Evolutionary conservation across 805 yeast genomes (phyloP), one percentile per base, ranked within the genome.

Genomic region (Monosporozyma siamensis): DNA sequence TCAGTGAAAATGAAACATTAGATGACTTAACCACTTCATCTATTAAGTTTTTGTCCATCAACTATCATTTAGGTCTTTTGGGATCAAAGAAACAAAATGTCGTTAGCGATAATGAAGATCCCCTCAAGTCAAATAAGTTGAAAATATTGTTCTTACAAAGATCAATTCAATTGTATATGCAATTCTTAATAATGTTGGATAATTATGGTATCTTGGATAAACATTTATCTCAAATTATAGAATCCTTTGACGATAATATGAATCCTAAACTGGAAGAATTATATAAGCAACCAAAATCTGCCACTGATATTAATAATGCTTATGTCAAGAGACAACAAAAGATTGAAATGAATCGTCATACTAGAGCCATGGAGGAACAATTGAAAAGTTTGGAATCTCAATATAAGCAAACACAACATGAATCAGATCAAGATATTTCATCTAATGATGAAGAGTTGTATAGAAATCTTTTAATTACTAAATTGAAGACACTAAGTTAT

Each of bases 21-120:
- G 83, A 78, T 0, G 97, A 88, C 51, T 53, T 88, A 9, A 67
- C 73, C 31, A 81, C 94, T 0, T 57, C 64, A 4, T 77, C 83
- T 35, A 56, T 88, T 15, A 77, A 75, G 44, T 83, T 74, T 49
- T 56, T 85, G 15, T 64, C 74, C 4, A 54, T 82, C 1, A 78
- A 79, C 46, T 87, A 69, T 56, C 72, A 78, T 50, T 52, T 82
- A 29, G 94, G 77, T 1, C 41, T 47, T 18, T 43, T 60, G 47
- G 46, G 58, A 27, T 49, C 59, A 2, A 55, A 47, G 43, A 63
- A 62, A 42, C 60, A 63, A 39, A 53, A 48, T 10, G 38, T 46
- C 9, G 38, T 46, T 15, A 46, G 38, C 21, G 43, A 45, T 15
- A 40, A 46, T 15, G 36, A 41, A n/a, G 48, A n/a, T 24, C 27